Conservation (phyloP, 2,329 filamentous ascomycete species). For the Cercospora sojina region DNA sequence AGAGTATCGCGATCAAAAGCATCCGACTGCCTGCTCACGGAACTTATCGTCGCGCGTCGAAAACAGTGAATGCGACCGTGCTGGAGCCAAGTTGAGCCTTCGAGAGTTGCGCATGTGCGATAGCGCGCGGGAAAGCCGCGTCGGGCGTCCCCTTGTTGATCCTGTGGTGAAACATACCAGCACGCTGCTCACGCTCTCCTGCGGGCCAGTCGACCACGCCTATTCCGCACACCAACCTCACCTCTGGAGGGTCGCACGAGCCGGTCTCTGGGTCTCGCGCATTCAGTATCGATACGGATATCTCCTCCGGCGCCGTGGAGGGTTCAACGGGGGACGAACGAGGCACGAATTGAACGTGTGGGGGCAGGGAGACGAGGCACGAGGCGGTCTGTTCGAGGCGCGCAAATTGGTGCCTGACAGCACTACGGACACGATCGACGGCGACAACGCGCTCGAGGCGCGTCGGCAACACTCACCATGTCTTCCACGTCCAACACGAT, state of each 20-base stretch:
- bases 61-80: background rate
- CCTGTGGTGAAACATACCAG: slow-evolving; percentile 4
- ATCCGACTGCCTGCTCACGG: background rate
- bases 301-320: background rate
- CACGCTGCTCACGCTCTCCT: slow-evolving; percentile 2
- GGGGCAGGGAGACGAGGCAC: slow-evolving; percentile 4
- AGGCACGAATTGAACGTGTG: background rate
- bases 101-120: background rate
- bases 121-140: slow-evolving; percentile 5
- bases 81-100: background rate
- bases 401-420: slow-evolving; percentile 1
- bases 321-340: background rate
- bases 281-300: slow-evolving; percentile 7
- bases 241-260: slow-evolving; percentile 1
- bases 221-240: background rate
- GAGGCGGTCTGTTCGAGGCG: slow-evolving; percentile 1
- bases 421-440: slow-evolving; percentile 1
- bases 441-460: slow-evolving; percentile 5
- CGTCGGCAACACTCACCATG: slow-evolving; percentile 26
- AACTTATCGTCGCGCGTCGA: background rate
- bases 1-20: background rate
- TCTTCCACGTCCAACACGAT: slow-evolving; percentile 36
- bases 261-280: background rate
- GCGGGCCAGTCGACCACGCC: background rate
- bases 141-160: slow-evolving; percentile 11